A percentile compares a stretch with the other conserved stretches of the same genome.
Evolutionary conservation across 768 basidiomycete genomes (phyloP).

Genomic region (Lactarius quietus): DNA sequence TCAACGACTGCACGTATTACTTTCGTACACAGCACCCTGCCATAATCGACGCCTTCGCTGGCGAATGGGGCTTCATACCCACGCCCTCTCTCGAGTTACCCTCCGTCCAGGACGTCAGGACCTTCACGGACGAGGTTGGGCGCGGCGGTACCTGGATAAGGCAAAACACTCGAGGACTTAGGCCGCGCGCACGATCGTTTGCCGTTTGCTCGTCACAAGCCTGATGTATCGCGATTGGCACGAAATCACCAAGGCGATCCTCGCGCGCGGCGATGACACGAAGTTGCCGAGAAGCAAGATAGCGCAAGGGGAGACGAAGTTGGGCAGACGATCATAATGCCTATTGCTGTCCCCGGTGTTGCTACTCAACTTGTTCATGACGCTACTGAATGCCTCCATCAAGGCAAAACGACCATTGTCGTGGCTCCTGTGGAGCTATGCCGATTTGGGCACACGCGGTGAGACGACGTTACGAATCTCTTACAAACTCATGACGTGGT

Average conservation of each 20-base stretch:
- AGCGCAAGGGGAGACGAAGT: constrained; percentile 55
- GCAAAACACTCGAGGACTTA: no score
- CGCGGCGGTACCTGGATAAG: no score
- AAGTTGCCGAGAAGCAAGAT: constrained; percentile 62
- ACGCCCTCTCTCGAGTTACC: no score
- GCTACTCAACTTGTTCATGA: constrained; percentile 43
- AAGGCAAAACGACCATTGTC: constrained; percentile 85
- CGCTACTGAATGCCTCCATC: background rate
- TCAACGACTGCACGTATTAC: no score
- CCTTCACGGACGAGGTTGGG: no score
- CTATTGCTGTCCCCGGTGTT: constrained; percentile 89
- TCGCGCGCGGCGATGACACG: constrained; percentile 38
- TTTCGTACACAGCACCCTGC: no score
- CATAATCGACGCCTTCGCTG: no score
- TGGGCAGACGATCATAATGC: constrained; percentile 80
- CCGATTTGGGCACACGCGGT: constrained; percentile 85
- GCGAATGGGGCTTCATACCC: no score
- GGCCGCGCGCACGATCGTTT: no score
- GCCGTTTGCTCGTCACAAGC: constrained; percentile 48
- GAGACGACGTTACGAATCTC: no score
- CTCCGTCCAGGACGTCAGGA: no score
- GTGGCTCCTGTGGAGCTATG: constrained; percentile 81
- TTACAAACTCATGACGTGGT: constrained; percentile 69
- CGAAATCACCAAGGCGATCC: constrained; percentile 81
- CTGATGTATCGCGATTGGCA: constrained; percentile 99